Evolutionary conservation across 352 stramenopile species (phyloP).

Genomic region (Phytopythium helicoides): DNA sequence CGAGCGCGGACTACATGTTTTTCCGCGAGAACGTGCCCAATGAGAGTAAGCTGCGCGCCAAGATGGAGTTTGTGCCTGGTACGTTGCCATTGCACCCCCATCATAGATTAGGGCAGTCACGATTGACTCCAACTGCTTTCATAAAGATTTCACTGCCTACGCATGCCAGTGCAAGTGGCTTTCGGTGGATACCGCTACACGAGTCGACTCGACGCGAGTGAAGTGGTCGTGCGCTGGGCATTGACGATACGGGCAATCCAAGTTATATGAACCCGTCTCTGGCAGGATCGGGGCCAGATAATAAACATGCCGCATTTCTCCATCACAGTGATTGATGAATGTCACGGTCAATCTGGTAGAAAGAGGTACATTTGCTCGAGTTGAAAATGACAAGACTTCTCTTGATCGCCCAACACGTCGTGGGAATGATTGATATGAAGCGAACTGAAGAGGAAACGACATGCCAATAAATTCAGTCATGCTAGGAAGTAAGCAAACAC

Average conservation of each 20-base stretch:
- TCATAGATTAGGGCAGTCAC: background rate
- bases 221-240: conserved; percentile 77
- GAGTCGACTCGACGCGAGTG: conserved; percentile 47
- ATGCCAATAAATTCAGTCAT: no score
- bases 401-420: no score
- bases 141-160: conserved; percentile 52
- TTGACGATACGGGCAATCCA: conserved; percentile 11
- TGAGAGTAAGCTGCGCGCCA: conserved; percentile 57
- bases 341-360: no score
- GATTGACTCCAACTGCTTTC: conserved; percentile 2
- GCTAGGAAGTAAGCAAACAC: no score
- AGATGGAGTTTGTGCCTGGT: conserved; percentile 61
- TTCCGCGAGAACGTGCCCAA: conserved; percentile 80
- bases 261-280: no score
- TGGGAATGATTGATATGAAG: no score
- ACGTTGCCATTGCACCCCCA: background rate
- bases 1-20: conserved; percentile 82
- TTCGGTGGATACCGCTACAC: conserved; percentile 48
- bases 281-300: no score
- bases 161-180: conserved; percentile 84
- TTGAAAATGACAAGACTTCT: no score
- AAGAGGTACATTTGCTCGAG: no score
- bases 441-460: no score
- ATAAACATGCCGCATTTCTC: no score
- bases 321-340: no score